Conservation (phyloP, 495 filamentous ascomycete genomes). For the Amorphotheca resinae region DNA sequence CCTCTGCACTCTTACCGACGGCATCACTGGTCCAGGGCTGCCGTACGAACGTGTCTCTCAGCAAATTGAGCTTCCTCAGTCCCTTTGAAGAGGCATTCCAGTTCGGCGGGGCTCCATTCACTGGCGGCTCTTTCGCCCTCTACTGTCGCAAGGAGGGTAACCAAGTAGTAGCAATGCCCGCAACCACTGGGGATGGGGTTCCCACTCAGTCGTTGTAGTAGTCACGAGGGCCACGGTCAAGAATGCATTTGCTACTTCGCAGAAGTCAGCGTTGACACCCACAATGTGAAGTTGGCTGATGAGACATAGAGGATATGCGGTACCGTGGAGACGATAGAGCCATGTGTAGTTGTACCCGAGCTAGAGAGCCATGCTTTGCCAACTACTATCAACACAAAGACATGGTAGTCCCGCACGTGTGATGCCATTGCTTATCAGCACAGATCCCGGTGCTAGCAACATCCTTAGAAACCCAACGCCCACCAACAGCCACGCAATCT, state of each 20-base stretch:
- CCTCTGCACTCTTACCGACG: constrained; percentile 6
- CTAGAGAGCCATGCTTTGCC: not conserved
- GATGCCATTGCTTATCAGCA: not conserved
- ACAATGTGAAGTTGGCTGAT: not conserved
- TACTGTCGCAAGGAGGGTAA: no score
- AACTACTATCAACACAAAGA: not conserved
- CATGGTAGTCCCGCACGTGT: not conserved
- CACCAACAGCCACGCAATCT: not conserved
- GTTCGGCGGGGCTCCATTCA: no score
- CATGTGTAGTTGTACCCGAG: not conserved
- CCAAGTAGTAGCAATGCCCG: not conserved
- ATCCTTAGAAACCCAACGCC: not conserved
- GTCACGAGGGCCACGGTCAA: not conserved
- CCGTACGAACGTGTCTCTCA: not conserved
- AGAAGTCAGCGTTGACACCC: not conserved
- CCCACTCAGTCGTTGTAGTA: not conserved
- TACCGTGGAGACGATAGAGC: not conserved
- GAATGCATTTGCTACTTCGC: not conserved
- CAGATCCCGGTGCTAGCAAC: not conserved
- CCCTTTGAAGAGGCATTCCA: no score
- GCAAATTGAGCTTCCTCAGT: no score
- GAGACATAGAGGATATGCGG: not conserved
- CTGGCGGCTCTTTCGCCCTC: no score
- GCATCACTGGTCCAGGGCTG: constrained; percentile 8
- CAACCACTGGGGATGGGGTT: not conserved